These are phyloP conservation scores for Kalanchoe fedtschenkoi DNA, from an alignment of 164 flowering plant species.

Conservation along the genomic window DNA sequence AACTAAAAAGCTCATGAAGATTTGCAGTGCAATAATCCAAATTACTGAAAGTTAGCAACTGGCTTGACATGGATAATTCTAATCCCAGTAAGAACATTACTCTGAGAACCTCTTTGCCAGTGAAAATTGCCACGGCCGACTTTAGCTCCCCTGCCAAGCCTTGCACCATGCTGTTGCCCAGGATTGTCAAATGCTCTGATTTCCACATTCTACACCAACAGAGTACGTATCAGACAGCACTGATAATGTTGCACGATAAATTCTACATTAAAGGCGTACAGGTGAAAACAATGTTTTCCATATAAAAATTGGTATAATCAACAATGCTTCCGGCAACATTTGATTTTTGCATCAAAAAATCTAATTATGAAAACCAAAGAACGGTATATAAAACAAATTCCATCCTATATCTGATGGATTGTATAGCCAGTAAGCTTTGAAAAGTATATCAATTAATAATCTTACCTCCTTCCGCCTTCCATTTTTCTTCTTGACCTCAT, in stretches of 20 bases:
- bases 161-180: neutral
- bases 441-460: neutral
- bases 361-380: too few relatives aligned
- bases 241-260: too few relatives aligned
- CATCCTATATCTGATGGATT: neutral
- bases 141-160: slow-evolving; percentile 3
- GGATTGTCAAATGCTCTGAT: neutral
- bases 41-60: neutral
- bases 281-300: too few relatives aligned
- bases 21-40: neutral
- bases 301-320: neutral
- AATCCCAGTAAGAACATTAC: neutral
- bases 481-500: slow-evolving; percentile 44
- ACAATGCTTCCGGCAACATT: too few relatives aligned
- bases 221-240: neutral
- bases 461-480: slow-evolving; percentile 33
- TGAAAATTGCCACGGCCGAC: neutral
- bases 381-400: too few relatives aligned
- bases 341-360: too few relatives aligned
- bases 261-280: too few relatives aligned
- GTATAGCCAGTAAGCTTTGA: neutral
- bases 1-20: neutral
- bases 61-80: neutral
- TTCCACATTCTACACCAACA: neutral
- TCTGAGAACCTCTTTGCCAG: neutral